Conservation (phyloP, 1,284 basidiomycete species). For the Leccinum variabile region DNA sequence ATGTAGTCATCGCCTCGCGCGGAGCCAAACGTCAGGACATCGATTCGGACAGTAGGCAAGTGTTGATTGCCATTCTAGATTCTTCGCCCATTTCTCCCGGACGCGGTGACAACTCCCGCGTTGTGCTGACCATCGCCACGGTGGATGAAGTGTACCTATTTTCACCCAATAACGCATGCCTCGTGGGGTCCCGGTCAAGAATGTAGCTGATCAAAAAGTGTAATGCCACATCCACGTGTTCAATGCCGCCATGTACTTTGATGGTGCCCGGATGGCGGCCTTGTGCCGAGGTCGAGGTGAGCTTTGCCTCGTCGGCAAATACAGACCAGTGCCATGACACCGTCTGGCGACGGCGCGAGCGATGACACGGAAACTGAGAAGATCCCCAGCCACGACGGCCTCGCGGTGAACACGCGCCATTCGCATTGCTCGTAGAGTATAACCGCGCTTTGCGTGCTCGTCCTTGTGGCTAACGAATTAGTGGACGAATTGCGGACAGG, state of each 20-base stretch:
- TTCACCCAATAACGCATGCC: neutral
- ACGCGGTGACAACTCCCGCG: neutral
- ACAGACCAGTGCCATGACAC: slow-evolving; percentile 8
- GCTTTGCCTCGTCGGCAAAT: slow-evolving; percentile 22
- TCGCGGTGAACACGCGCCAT: slow-evolving; percentile 33
- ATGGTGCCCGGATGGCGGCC: slow-evolving; percentile 13
- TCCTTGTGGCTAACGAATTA: slow-evolving; percentile 22
- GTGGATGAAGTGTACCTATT: neutral
- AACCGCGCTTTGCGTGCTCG: slow-evolving; percentile 13
- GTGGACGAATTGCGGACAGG: no score
- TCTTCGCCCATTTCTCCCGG: neutral
- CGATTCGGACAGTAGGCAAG: neutral
- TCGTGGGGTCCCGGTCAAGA: slow-evolving; percentile 17
- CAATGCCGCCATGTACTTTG: neutral
- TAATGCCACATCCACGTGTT: slow-evolving; percentile 20
- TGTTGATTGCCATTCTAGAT: neutral
- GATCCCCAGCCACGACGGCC: slow-evolving; percentile 22
- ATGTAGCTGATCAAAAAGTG: slow-evolving; percentile 13
- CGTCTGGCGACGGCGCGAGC: slow-evolving; percentile 14
- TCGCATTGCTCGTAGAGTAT: slow-evolving; percentile 25
- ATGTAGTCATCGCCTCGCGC: no score
- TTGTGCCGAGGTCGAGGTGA: slow-evolving; percentile 18
- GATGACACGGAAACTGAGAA: slow-evolving; percentile 13
- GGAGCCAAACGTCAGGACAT: no score
- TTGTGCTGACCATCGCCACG: slow-evolving; percentile 5